These are phyloP conservation scores for Coemansia sp. DNA, from an alignment of 192 early-diverging fungal species.

Conservation along the genomic window DNA sequence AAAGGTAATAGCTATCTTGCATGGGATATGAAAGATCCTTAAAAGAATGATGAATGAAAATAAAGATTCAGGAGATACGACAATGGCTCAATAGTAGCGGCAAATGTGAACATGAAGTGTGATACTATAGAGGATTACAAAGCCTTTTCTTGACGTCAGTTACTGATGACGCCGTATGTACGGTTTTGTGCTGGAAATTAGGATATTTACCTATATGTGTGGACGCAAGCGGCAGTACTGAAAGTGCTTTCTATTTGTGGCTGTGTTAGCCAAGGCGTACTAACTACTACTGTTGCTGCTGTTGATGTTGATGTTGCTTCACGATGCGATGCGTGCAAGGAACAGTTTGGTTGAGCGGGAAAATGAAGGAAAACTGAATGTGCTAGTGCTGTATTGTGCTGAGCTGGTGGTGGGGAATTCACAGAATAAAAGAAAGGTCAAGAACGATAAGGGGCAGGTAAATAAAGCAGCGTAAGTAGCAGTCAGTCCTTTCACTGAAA, in stretches of 20 bases:
- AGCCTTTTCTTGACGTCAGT: background rate
- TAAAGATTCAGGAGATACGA: too few species aligned
- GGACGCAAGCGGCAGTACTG: background rate
- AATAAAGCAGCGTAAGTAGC: slow-evolving; percentile 3
- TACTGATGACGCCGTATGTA: background rate
- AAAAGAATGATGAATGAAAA: too few species aligned
- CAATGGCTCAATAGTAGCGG: too few species aligned
- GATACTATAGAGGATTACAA: background rate
- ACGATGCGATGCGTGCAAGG: background rate
- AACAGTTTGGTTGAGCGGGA: background rate
- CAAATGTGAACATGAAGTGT: too few species aligned
- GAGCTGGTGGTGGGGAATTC: background rate
- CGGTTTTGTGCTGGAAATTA: background rate
- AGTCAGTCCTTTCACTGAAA: background rate
- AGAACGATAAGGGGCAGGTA: background rate
- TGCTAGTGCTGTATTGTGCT: background rate
- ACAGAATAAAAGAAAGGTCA: background rate
- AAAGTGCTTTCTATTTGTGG: background rate
- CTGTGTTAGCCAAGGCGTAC: background rate
- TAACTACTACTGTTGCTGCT: background rate
- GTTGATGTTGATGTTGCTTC: background rate
- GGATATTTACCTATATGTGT: background rate
- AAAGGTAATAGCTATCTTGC: too few species aligned
- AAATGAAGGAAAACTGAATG: background rate
- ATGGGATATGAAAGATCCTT: too few species aligned